Conservation (phyloP, 192 early-diverging fungal species). For the Neocallimastix lanati region DNA sequence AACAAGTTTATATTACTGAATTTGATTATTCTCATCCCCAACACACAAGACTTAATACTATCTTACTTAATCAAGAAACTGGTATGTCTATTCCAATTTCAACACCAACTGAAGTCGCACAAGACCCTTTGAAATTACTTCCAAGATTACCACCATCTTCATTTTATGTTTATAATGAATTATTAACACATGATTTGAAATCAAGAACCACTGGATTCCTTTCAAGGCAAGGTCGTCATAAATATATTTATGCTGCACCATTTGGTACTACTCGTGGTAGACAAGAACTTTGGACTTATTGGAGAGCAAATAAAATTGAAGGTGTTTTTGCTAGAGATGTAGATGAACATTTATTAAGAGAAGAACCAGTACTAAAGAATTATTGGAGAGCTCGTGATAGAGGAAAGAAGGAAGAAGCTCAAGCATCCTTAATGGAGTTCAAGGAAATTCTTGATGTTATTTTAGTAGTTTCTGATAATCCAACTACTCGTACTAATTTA, state of each 20-base stretch:
- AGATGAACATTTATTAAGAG: constrained; percentile 18
- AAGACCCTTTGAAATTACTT: background rate
- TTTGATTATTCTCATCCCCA: constrained; percentile 26
- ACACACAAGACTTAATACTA: constrained; percentile 9
- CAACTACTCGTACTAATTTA: constrained; percentile 12
- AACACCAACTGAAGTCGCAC: background rate
- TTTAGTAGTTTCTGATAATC: constrained; percentile 12
- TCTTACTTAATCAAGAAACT: background rate
- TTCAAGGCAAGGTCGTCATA: background rate
- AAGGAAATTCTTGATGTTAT: constrained; percentile 6
- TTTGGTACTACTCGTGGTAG: constrained; percentile 10
- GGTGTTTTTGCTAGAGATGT: constrained; percentile 18
- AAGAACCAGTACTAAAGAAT: constrained; percentile 10
- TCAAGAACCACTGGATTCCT: background rate
- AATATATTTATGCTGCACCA: background rate
- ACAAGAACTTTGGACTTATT: constrained; percentile 17
- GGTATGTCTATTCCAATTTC: constrained; percentile 4
- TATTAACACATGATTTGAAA: background rate
- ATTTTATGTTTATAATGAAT: background rate
- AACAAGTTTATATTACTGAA: background rate
- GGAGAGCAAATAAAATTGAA: constrained; percentile 15
- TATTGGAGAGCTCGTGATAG: constrained; percentile 16
- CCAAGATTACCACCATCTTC: background rate
- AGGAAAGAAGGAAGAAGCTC: constrained; percentile 11
- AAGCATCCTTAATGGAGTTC: constrained; percentile 5